These are phyloP conservation scores for Dittrichia graveolens DNA, from an alignment of 129 eudicot species.

Conservation along the genomic window DNA sequence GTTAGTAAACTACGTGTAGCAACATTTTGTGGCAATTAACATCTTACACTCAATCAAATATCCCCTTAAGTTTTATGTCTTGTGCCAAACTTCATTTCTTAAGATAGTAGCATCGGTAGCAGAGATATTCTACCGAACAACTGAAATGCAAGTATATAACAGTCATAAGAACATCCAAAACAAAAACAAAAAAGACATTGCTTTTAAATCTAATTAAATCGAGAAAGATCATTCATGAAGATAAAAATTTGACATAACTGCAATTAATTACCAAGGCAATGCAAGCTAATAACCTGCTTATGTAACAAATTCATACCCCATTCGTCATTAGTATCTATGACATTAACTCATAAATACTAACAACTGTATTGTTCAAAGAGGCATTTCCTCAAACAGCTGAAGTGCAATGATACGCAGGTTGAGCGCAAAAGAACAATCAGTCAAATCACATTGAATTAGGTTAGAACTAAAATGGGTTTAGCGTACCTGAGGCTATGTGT, in stretches of 20 bases:
- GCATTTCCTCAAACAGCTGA: constrained; percentile 48
- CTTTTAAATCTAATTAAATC: no score
- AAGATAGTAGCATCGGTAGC: neutral
- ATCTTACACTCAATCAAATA: neutral
- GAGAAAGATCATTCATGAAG: neutral
- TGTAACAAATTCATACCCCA: neutral
- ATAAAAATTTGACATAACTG: neutral
- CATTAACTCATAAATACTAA: neutral
- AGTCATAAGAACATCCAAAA: neutral
- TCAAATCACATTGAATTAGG: neutral
- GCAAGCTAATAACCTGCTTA: no score
- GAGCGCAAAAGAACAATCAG: neutral
- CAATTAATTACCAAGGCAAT: neutral
- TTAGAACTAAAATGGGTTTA: neutral
- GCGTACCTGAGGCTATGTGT: constrained; percentile 33
- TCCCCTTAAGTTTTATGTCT: neutral
- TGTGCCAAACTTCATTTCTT: neutral
- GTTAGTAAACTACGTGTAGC: neutral
- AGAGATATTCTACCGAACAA: constrained; percentile 5
- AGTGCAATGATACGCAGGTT: constrained; percentile 20
- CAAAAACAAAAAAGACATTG: neutral
- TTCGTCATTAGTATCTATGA: neutral
- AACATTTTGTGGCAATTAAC: neutral
- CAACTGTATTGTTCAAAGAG: constrained; percentile 16
- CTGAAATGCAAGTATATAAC: neutral